Base-by-base conservation (phyloP, 768 basidiomycete species). In the Auricularia cornea region DNA sequence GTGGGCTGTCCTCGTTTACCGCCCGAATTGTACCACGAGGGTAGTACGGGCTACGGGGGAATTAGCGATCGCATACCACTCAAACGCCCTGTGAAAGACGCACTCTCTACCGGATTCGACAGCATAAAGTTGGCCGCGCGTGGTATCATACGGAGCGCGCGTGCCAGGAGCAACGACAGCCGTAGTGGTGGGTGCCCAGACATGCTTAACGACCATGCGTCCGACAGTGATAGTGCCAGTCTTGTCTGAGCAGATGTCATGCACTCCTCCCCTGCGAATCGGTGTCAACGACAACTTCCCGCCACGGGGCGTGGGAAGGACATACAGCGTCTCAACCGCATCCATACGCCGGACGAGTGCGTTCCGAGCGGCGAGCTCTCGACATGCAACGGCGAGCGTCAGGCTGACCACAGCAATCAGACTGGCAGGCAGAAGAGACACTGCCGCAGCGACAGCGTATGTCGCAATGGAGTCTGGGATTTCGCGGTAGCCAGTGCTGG, bases 271-370 rank as follows among this genome's bases (percentile, higher is more conserved):
- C n/a, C n/a, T n/a, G n/a, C n/a, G n/a, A n/a, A n/a, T n/a, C n/a
- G n/a, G n/a, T n/a, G n/a, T n/a, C n/a, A n/a, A n/a, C n/a, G n/a
- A n/a, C n/a, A n/a, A n/a, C n/a, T n/a, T n/a, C n/a, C n/a, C n/a
- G n/a, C n/a, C n/a, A n/a, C n/a, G n/a, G n/a, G n/a, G n/a, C n/a
- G n/a, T n/a, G n/a, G n/a, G n/a, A n/a, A n/a, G n/a, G n/a, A n/a
- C n/a, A n/a, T n/a, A n/a, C 44, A 88, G 70, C 59, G 80, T 83
- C 69, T 87, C 84, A 65, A 87, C 76, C 16, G 85, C 84, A 66
- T 86, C 84, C 65, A 88, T 78, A 60, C 83, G 79, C 35, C 84
- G 78, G 20, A 86, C 84, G 63, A 88, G 80, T 35, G 86, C 86
- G 65, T 86, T 79, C 68, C 84, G 76, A 52, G 72, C 76, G 2